Conservation (phyloP, 257 asterid genomes). For the Henckelia pumila region DNA sequence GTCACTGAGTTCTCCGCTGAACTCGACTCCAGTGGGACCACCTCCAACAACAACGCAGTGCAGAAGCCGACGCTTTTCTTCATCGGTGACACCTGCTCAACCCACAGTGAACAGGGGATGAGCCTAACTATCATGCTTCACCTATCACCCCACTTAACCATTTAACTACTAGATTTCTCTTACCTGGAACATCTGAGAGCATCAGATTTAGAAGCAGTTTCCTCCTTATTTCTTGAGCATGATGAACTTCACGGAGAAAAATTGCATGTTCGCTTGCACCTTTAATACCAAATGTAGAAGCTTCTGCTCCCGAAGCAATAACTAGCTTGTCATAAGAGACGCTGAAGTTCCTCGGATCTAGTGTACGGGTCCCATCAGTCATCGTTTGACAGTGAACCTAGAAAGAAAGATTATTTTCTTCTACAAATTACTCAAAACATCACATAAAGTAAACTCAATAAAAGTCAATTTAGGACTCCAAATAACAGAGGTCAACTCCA, state of each 20-base stretch:
- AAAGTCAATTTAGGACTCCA: conserved; percentile 2
- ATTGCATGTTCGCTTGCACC: conserved; percentile 83
- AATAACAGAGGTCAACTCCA: conserved; percentile 5
- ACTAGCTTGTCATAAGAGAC: conserved; percentile 84
- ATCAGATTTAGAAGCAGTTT: conserved; percentile 81
- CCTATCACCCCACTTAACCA: neutral
- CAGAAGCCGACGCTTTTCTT: conserved; percentile 82
- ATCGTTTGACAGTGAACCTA: conserved; percentile 75
- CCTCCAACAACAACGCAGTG: conserved; percentile 98
- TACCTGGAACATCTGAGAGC: conserved; percentile 96
- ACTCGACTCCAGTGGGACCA: conserved; percentile 99
- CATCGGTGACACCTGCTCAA: conserved; percentile 68
- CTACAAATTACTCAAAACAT: conserved; percentile 5
- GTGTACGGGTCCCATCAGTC: conserved; percentile 60
- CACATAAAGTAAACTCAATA: neutral
- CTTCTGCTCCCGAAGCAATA: conserved; percentile 90
- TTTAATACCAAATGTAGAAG: conserved; percentile 87
- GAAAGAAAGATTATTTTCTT: conserved; percentile 16
- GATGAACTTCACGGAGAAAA: conserved; percentile 95
- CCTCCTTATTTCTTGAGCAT: conserved; percentile 96
- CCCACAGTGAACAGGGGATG: conserved; percentile 13
- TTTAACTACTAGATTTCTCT: conserved; percentile 17
- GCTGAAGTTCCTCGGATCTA: conserved; percentile 73
- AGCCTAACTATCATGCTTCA: neutral
- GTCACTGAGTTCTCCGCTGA: conserved; percentile 97